These are phyloP conservation scores for Melampsora americana DNA, from an alignment of 1,284 basidiomycete species.

Conservation along the genomic window DNA sequence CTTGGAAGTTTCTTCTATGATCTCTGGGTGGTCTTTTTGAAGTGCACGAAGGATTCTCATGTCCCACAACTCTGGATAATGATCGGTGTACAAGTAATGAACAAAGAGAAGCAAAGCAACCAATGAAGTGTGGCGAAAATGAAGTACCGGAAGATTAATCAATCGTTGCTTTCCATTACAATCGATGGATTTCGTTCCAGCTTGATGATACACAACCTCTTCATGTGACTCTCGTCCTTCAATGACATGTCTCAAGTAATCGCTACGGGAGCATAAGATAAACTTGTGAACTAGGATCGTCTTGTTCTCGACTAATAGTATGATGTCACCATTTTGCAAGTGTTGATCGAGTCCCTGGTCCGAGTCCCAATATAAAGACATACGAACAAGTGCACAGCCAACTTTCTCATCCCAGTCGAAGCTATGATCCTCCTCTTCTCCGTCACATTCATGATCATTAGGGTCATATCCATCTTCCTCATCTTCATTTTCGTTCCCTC, in stretches of 20 bases:
- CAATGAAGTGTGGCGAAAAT: slow-evolving; percentile 59
- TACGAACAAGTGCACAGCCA: slow-evolving; percentile 57
- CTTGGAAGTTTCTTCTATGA: slow-evolving; percentile 44
- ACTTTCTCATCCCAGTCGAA: slow-evolving; percentile 59
- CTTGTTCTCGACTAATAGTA: slow-evolving; percentile 57
- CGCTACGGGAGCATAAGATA: slow-evolving; percentile 65
- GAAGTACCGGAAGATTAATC: slow-evolving; percentile 45
- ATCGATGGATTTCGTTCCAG: slow-evolving; percentile 37
- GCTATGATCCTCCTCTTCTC: slow-evolving; percentile 48
- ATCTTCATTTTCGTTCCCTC: background rate
- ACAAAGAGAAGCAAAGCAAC: slow-evolving; percentile 73
- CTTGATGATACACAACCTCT: slow-evolving; percentile 8
- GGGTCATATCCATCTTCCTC: slow-evolving; percentile 40
- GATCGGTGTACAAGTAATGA: slow-evolving; percentile 83
- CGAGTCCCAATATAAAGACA: slow-evolving; percentile 54
- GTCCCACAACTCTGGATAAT: slow-evolving; percentile 80
- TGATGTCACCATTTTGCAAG: slow-evolving; percentile 64
- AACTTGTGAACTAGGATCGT: slow-evolving; percentile 66
- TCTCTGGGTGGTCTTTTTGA: slow-evolving; percentile 50
- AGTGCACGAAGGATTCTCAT: slow-evolving; percentile 64
- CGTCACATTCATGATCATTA: slow-evolving; percentile 50
- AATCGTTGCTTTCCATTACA: slow-evolving; percentile 3
- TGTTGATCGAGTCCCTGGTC: slow-evolving; percentile 44
- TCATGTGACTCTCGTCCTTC: background rate
- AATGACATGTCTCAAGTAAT: slow-evolving; percentile 56